Base-by-base conservation (phyloP, 2,329 filamentous ascomycete species). In the Torrubiellomyces zombiae region DNA sequence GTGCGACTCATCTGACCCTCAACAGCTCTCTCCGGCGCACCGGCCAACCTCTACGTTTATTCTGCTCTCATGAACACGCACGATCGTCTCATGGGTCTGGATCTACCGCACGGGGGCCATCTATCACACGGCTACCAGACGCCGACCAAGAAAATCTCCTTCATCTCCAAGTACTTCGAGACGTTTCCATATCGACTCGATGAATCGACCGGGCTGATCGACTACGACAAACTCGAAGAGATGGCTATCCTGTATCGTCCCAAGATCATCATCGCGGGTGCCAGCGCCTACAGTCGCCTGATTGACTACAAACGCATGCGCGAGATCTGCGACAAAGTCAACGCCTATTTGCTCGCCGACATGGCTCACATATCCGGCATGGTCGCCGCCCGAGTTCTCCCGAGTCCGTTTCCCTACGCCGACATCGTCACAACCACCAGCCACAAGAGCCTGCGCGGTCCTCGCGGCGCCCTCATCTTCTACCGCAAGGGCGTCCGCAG, bases 111-210 rank as follows among this genome's bases (percentile, higher is more conserved):
- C 49, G 89, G 89, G 36, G 89, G 89, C 32, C 89, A 98, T 54
- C 61, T 98, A 42, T 91, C 80, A 23, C 89, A 98, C 55, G 89
- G 89, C 34, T 98, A 98, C 56, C 89, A 98, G 56, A 95, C 81
- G 12, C 82, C 89, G 3, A 75, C 75, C 26, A 82, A 76, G 54
- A 86, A 85, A 67, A 95, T 98, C 50, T 95, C 86, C n/a, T 83
- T 85, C 43, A 75, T 98, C 37, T 95, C 86, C 29, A 95, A 92
- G 49, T 98, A 98, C 60, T 98, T 98, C 50, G 89, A 98, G 60
- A 98, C 89, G 18, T 61, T 98, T 34, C 89, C 89, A 5, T 98
- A 98, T 63, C 75, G 82, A 31, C 67, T 95, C 27, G 72, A 94
- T 57, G 79, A 91, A 46, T 64, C 74, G 34, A 95, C 86, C 5